Evolutionary conservation across 2,329 filamentous ascomycete genomes (phyloP).

Genomic region (Colletotrichum euphorbiae): DNA sequence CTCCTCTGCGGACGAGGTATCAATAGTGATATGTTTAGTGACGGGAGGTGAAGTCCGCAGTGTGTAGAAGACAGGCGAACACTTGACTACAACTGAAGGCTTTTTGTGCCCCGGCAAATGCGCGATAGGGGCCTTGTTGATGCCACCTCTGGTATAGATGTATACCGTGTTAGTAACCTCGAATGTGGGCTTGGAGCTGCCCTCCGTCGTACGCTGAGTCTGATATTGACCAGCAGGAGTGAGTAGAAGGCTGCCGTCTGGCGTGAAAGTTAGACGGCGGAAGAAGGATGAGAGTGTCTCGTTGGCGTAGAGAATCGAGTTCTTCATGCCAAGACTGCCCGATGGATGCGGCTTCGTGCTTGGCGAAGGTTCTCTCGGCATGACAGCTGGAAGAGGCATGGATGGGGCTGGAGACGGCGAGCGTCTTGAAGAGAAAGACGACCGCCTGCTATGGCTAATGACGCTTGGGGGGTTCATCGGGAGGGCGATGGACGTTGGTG

Average conservation of each 20-base stretch:
- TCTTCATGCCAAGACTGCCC: slow-evolving; percentile 76
- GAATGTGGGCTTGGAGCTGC: slow-evolving; percentile 79
- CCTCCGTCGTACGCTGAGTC: slow-evolving; percentile 73
- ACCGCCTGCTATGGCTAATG: slow-evolving; percentile 72
- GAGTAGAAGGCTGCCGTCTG: slow-evolving; percentile 92
- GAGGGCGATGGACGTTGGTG: slow-evolving; percentile 87
- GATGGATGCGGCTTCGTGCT: slow-evolving; percentile 70
- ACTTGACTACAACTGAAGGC: slow-evolving; percentile 94
- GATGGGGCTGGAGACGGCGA: slow-evolving; percentile 95
- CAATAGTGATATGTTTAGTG: slow-evolving; percentile 92
- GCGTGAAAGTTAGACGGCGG: slow-evolving; percentile 90
- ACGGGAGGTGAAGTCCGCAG: slow-evolving; percentile 74
- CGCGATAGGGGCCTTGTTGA: slow-evolving; percentile 95
- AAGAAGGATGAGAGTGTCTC: slow-evolving; percentile 98
- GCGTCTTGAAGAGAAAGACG: slow-evolving; percentile 88
- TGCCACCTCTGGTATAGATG: slow-evolving; percentile 94
- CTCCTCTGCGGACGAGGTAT: slow-evolving; percentile 90
- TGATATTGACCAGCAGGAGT: slow-evolving; percentile 97
- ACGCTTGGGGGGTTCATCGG: slow-evolving; percentile 96
- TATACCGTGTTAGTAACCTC: slow-evolving; percentile 98
- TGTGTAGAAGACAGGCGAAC: slow-evolving; percentile 90
- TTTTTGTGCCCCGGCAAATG: slow-evolving; percentile 98
- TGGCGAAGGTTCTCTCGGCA: slow-evolving; percentile 91
- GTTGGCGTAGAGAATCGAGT: slow-evolving; percentile 92
- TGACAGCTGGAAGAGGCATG: slow-evolving; percentile 92